Conservation (phyloP, 805 yeast genomes). For the Scheffersomyces lignosus region DNA sequence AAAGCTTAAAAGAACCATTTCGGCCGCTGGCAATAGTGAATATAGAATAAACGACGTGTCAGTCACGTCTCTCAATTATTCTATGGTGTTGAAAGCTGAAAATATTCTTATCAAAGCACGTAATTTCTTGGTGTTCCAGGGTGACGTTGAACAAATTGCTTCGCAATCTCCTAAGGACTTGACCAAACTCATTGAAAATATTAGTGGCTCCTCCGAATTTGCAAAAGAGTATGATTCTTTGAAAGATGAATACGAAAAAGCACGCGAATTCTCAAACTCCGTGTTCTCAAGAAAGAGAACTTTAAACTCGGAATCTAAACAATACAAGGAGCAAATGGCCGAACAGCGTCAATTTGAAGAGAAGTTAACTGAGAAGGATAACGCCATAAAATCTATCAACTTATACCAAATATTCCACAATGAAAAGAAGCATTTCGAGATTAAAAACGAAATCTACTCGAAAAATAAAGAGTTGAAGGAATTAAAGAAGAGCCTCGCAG, state of each 20-base stretch:
- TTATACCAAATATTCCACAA: slow-evolving; percentile 68
- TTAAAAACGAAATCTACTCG: slow-evolving; percentile 30
- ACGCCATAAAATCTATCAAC: slow-evolving; percentile 48
- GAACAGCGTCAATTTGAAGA: slow-evolving; percentile 69
- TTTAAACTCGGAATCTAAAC: slow-evolving; percentile 70
- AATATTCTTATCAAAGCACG: slow-evolving; percentile 85
- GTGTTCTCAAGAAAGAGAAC: slow-evolving; percentile 70
- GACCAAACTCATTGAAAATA: slow-evolving; percentile 71
- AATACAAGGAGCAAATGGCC: slow-evolving; percentile 70
- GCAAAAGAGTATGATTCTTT: slow-evolving; percentile 65
- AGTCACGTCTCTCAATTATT: slow-evolving; percentile 66
- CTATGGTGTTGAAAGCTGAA: slow-evolving; percentile 65
- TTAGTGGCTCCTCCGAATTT: slow-evolving; percentile 77
- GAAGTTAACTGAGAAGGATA: slow-evolving; percentile 49
- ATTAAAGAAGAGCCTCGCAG: slow-evolving; percentile 26
- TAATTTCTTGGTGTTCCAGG: slow-evolving; percentile 93
- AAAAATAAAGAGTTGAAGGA: slow-evolving; percentile 39
- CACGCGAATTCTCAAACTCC: slow-evolving; percentile 62
- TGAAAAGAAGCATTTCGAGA: slow-evolving; percentile 40
- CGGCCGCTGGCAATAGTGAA: slow-evolving; percentile 59
- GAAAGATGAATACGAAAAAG: slow-evolving; percentile 61
- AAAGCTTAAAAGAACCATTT: slow-evolving; percentile 62
- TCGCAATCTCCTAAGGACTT: slow-evolving; percentile 79
- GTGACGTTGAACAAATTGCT: slow-evolving; percentile 93
- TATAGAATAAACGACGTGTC: slow-evolving; percentile 62